Evolutionary conservation across 2,329 filamentous ascomycete species (phyloP).

Genomic region (Exophiala sideris): DNA sequence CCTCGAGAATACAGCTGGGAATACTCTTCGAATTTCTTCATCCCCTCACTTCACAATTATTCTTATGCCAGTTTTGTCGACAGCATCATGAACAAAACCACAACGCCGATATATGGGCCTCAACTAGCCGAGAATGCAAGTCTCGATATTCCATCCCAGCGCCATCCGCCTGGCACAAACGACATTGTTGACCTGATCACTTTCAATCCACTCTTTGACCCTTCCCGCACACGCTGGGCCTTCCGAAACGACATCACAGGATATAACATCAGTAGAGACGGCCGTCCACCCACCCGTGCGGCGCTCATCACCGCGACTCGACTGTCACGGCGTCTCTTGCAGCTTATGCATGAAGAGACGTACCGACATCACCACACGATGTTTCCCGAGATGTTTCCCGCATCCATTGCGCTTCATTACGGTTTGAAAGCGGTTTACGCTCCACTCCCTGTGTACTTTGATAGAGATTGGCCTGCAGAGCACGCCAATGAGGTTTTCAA

Average conservation of each 20-base stretch:
- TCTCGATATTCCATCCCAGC: constrained; percentile 21
- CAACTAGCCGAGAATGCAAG: constrained; percentile 17
- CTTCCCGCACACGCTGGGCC: constrained; percentile 68
- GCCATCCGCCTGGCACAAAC: constrained; percentile 1
- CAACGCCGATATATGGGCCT: constrained; percentile 21
- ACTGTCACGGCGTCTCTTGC: constrained; percentile 62
- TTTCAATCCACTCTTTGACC: constrained; percentile 73
- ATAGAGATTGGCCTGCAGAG: constrained; percentile 53
- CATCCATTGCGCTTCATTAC: constrained; percentile 67
- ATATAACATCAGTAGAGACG: constrained; percentile 51
- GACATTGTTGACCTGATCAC: constrained; percentile 74
- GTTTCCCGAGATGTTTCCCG: constrained; percentile 78
- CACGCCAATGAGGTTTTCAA: constrained; percentile 57
- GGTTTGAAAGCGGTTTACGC: constrained; percentile 72
- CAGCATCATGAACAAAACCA: constrained; percentile 14
- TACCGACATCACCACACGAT: constrained; percentile 65
- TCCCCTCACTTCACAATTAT: constrained; percentile 47
- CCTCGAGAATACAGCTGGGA: constrained; percentile 74
- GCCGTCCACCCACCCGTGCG: constrained; percentile 63
- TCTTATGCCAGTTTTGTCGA: constrained; percentile 20
- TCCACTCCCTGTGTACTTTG: constrained; percentile 56
- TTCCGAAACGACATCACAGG: constrained; percentile 68
- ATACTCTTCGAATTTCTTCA: constrained; percentile 71
- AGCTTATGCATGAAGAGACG: constrained; percentile 72
- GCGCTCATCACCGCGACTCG: constrained; percentile 70